Base-by-base conservation (phyloP, 495 filamentous ascomycete species). In the Annulohypoxylon nitens region DNA sequence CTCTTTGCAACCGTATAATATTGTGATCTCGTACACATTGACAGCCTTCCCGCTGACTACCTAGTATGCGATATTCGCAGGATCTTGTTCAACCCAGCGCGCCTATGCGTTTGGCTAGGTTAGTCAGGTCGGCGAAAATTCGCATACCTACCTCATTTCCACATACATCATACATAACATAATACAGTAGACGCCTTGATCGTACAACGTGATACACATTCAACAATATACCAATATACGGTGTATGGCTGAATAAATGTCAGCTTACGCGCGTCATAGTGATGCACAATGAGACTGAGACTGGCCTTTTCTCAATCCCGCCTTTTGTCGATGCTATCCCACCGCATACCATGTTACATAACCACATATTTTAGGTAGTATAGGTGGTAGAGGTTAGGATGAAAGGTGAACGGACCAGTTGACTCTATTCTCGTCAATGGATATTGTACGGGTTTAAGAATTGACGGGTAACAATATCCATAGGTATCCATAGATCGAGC, bases 211-310 rank as follows among this genome's bases (percentile, higher is more conserved):
- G 12, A 11, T 41, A 54, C 34, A 47, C 14, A 61, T 36, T 26
- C 9, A 4, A 16, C 12, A 14, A 50, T 50, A 47, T 11, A 33
- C 23, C 23, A 64, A 36, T 48, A 25, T 16, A 20, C 12, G 6
- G 34, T 16, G 14, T 43, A 26, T 34, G 34, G 53, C 47, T 55
- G 47, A 59, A 57, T 30, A 25, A 20, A 58, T 39, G 58, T 72
- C 57, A 72, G 69, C 69, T 72, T 67, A 72, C 63, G 50, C 63
- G 47, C 47, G 55, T 54, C 55, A 26, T 61, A 41, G 50, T 71
- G 57, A 62, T 41, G 43, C 43, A 47, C 43, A 18, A 47, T 43
- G 39, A 43, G 39, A 43, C 39, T 43, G 16, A 47, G 10, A 63
- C 69, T 25, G 5, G 8, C 33, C 30, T 61, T 41, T 65, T 37